These are phyloP conservation scores for Diaporthe sp. DNA, from an alignment of 2,329 filamentous ascomycete genomes.

Conservation along the genomic window DNA sequence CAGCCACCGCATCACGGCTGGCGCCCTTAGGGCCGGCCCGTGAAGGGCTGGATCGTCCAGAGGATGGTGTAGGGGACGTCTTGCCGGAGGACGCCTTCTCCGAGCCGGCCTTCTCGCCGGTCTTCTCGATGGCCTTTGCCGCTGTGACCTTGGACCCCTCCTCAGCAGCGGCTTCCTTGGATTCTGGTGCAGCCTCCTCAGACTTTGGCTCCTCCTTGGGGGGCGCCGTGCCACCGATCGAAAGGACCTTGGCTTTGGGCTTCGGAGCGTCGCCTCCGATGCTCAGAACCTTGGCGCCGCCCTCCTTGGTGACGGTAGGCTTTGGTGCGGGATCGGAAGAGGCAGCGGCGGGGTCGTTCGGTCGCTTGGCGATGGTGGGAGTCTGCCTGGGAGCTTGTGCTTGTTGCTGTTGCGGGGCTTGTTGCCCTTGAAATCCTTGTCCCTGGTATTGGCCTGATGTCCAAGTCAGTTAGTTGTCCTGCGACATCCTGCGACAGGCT, in stretches of 20 bases:
- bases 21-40: conserved; percentile 61
- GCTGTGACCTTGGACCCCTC: conserved; percentile 87
- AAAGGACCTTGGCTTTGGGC: conserved; percentile 72
- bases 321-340: conserved; percentile 58
- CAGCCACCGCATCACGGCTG: conserved; percentile 79
- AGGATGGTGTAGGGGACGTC: conserved; percentile 83
- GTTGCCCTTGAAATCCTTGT: conserved; percentile 56
- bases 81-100: conserved; percentile 61
- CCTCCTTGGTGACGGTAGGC: conserved; percentile 64
- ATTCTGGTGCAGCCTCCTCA: conserved; percentile 55
- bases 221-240: conserved; percentile 50
- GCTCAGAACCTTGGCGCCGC: conserved; percentile 71
- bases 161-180: conserved; percentile 66
- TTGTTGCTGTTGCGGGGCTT: conserved; percentile 52
- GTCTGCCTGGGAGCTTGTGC: conserved; percentile 57
- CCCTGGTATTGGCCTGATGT: conserved; percentile 58
- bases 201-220: conserved; percentile 56
- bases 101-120: conserved; percentile 67
- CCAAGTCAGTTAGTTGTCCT: conserved; percentile 2
- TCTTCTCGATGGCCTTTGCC: conserved; percentile 91
- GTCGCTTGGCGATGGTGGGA: conserved; percentile 73
- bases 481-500: background rate
- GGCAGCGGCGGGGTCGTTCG: conserved; percentile 58
- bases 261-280: conserved; percentile 66
- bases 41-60: conserved; percentile 85